Evolutionary conservation across 1,284 basidiomycete species (phyloP).

Genomic region (Pseudozyma tsukubaensis): DNA sequence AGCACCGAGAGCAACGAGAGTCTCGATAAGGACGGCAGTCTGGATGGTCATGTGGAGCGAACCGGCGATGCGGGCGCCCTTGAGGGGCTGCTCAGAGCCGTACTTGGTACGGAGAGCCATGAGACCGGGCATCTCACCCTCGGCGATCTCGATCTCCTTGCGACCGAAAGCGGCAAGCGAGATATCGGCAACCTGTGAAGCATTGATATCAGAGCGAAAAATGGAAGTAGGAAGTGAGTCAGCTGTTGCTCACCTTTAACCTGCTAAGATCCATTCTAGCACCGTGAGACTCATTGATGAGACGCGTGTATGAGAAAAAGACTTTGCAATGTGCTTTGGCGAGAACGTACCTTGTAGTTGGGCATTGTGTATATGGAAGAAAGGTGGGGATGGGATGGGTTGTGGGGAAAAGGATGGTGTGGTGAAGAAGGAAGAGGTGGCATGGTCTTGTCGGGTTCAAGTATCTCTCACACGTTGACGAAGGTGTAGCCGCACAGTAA

Average conservation of each 20-base stretch:
- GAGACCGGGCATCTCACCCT: slow-evolving; percentile 71
- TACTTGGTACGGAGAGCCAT: slow-evolving; percentile 74
- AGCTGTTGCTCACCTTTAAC: too few relatives aligned
- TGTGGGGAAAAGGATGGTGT: slow-evolving; percentile 17
- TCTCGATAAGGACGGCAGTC: slow-evolving; percentile 73
- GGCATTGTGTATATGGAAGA: slow-evolving; percentile 39
- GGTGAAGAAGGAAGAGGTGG: slow-evolving; percentile 14
- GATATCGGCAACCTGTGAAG: slow-evolving; percentile 76
- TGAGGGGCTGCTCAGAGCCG: slow-evolving; percentile 83
- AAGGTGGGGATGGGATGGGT: background rate
- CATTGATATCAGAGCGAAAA: background rate
- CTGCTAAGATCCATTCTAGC: background rate
- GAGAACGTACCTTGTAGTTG: slow-evolving; percentile 57
- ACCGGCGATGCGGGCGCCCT: slow-evolving; percentile 95
- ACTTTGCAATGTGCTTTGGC: background rate
- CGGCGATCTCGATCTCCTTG: slow-evolving; percentile 98
- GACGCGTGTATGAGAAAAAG: background rate
- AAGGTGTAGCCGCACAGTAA: too few relatives aligned
- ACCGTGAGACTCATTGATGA: slow-evolving; percentile 3
- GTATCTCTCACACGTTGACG: background rate
- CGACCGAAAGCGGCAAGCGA: slow-evolving; percentile 96
- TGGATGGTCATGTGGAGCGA: slow-evolving; percentile 83
- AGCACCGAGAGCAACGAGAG: slow-evolving; percentile 88
- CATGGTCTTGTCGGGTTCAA: background rate
- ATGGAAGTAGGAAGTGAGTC: too few relatives aligned